Conservation (phyloP, 2,329 filamentous ascomycete genomes). For the Alternaria panax region DNA sequence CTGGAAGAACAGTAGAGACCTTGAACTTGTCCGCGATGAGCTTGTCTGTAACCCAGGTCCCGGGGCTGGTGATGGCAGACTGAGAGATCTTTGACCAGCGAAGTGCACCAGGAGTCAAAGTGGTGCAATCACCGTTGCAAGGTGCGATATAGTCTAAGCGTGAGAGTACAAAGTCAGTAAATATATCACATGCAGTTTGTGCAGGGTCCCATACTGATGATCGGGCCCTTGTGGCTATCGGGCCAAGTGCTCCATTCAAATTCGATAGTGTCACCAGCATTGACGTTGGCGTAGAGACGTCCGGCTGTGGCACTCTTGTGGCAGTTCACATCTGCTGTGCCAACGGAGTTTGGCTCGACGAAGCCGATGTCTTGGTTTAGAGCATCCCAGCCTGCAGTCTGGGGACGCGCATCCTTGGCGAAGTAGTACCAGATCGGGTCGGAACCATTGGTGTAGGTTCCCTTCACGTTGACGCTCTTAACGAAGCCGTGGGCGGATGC, state of each 20-base stretch:
- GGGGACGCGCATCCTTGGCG: slow-evolving; percentile 29
- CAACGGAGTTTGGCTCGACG: slow-evolving; percentile 40
- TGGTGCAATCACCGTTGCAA: slow-evolving; percentile 40
- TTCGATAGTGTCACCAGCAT: slow-evolving; percentile 43
- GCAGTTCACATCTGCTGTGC: slow-evolving; percentile 46
- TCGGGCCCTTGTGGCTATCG: slow-evolving; percentile 47
- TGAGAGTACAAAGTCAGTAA: too few species aligned
- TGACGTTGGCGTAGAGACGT: slow-evolving; percentile 42
- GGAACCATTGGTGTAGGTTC: slow-evolving; percentile 36
- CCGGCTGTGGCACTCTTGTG: slow-evolving; percentile 50
- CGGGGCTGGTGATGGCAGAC: slow-evolving; percentile 34
- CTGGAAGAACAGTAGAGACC: slow-evolving; percentile 54
- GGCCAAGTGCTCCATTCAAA: slow-evolving; percentile 50
- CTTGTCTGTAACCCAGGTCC: slow-evolving; percentile 46
- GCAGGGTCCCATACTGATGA: slow-evolving; percentile 50
- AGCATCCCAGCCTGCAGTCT: slow-evolving; percentile 46
- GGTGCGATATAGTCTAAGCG: background rate
- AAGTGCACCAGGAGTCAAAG: slow-evolving; percentile 31
- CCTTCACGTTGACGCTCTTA: slow-evolving; percentile 31
- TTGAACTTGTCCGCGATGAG: slow-evolving; percentile 58
- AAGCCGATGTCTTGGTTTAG: slow-evolving; percentile 50
- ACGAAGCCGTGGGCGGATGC: slow-evolving; percentile 44
- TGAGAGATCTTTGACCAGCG: slow-evolving; percentile 48
- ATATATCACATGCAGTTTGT: too few species aligned
- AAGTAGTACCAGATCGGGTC: slow-evolving; percentile 46